Percentiles rank a stretch among this genome's conserved stretches.
Evolutionary conservation across 2,329 filamentous ascomycete species (phyloP).

Genomic region (Septoria petroselini): DNA sequence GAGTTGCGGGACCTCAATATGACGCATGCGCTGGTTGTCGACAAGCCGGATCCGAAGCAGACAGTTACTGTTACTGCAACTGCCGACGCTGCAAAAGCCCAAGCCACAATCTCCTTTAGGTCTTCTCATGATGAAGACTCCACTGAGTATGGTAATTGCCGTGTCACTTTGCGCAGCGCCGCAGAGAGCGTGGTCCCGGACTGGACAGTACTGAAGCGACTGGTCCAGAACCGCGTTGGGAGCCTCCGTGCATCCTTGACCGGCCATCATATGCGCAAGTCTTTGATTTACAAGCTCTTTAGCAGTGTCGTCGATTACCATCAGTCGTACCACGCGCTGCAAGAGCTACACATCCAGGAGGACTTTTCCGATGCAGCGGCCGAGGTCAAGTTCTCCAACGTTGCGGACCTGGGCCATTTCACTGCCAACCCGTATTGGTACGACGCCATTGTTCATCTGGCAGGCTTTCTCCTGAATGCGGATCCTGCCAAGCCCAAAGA

Average conservation of each 20-base stretch:
- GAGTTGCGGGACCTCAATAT: neutral
- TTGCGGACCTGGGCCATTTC: constrained; percentile 28
- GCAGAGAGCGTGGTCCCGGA: too few species aligned
- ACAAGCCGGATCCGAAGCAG: neutral
- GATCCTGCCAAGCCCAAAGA: constrained; percentile 9
- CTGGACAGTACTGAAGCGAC: neutral
- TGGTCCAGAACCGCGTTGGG: neutral
- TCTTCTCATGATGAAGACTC: neutral
- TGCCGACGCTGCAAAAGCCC: too few species aligned
- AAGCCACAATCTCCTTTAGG: too few species aligned
- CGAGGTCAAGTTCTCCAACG: neutral
- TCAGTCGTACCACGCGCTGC: neutral
- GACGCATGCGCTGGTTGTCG: neutral
- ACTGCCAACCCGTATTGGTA: constrained; percentile 33
- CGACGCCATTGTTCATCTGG: constrained; percentile 25
- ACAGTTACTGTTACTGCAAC: neutral
- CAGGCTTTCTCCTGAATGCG: constrained; percentile 32
- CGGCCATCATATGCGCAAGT: neutral
- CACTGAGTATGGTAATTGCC: neutral
- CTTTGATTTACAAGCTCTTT: neutral
- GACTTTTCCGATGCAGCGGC: neutral
- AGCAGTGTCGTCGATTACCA: neutral
- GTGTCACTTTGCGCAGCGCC: neutral
- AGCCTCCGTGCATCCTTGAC: neutral
- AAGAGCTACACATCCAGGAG: neutral